These are phyloP conservation scores for Fusarium sp. DNA, from an alignment of 2,329 filamentous ascomycete genomes.

Conservation along the genomic window DNA sequence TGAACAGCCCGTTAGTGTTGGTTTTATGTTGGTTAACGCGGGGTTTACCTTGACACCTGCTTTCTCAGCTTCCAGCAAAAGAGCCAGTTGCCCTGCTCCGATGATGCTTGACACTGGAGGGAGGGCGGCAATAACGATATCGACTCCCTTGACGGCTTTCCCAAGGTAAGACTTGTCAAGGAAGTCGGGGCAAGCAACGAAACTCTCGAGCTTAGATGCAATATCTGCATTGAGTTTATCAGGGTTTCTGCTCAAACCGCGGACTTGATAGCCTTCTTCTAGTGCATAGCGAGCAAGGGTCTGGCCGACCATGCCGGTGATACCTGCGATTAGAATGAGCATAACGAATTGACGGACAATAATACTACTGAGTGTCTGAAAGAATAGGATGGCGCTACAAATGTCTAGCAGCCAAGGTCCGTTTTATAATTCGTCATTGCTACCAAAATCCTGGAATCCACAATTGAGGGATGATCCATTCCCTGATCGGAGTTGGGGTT, in stretches of 20 bases:
- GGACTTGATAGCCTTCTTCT: neutral
- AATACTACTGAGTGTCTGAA: accelerated
- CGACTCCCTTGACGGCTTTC: neutral
- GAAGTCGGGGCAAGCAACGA: neutral
- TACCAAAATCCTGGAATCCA: neutral
- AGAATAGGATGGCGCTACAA: accelerated
- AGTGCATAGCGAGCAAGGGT: neutral
- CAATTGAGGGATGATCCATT: neutral
- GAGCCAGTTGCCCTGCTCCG: neutral
- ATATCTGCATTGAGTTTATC: neutral
- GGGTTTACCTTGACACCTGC: conserved; percentile 1
- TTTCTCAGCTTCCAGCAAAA: neutral
- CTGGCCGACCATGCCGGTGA: conserved; percentile 12
- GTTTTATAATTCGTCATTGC: neutral
- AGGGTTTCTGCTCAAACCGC: neutral
- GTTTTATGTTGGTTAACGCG: no score
- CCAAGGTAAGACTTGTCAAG: neutral
- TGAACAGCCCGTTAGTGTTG: neutral
- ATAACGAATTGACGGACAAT: neutral
- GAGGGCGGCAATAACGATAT: neutral
- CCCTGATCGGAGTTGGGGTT: neutral
- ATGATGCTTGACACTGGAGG: neutral
- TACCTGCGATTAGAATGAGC: conserved; percentile 2
- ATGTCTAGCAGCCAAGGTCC: accelerated
- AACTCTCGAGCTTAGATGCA: neutral